phyloP scores from a whole-genome alignment of 2,329 filamentous ascomycete species.

The Dothideomycetes sp. region DNA sequence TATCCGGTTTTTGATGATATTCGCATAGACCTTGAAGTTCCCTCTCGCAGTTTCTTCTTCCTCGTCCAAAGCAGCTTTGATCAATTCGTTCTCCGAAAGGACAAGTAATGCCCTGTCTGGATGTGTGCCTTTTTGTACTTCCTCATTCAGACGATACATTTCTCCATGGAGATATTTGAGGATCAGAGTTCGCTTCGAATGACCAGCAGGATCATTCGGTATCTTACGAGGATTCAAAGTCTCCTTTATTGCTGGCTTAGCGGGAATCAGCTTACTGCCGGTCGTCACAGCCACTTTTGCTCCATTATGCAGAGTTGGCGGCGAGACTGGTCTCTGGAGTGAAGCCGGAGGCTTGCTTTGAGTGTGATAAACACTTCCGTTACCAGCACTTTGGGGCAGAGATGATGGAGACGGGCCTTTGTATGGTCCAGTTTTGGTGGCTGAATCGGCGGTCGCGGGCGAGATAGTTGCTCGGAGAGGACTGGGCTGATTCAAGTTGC shows the following conservation, averaged over 20 bases:
- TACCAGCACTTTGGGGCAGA: no score
- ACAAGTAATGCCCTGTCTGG: slow-evolving; percentile 43
- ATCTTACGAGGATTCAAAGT: slow-evolving; percentile 57
- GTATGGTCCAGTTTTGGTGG: slow-evolving; percentile 15
- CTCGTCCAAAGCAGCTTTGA: slow-evolving; percentile 59
- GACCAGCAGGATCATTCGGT: slow-evolving; percentile 33
- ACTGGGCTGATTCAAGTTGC: background rate
- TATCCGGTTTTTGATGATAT: slow-evolving; percentile 74
- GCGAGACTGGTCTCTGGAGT: slow-evolving; percentile 10
- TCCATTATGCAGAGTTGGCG: slow-evolving; percentile 6
- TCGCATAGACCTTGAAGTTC: slow-evolving; percentile 62
- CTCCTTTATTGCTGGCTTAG: slow-evolving; percentile 11
- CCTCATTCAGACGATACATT: slow-evolving; percentile 55
- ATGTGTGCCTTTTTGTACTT: slow-evolving; percentile 43
- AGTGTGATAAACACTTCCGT: no score
- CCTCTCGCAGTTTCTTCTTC: slow-evolving; percentile 65
- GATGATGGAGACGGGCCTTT: no score
- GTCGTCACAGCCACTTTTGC: background rate
- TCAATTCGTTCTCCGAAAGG: slow-evolving; percentile 54
- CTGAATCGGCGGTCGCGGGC: background rate
- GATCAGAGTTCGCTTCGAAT: slow-evolving; percentile 21
- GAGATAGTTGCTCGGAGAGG: no score
- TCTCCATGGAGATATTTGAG: slow-evolving; percentile 55
- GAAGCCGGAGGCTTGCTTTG: slow-evolving; percentile 7
- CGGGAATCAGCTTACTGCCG: background rate